Evolutionary conservation across 805 yeast species (phyloP), one percentile per base, ranked within the genome.

Genomic region (Naumovozyma dairenensis): DNA sequence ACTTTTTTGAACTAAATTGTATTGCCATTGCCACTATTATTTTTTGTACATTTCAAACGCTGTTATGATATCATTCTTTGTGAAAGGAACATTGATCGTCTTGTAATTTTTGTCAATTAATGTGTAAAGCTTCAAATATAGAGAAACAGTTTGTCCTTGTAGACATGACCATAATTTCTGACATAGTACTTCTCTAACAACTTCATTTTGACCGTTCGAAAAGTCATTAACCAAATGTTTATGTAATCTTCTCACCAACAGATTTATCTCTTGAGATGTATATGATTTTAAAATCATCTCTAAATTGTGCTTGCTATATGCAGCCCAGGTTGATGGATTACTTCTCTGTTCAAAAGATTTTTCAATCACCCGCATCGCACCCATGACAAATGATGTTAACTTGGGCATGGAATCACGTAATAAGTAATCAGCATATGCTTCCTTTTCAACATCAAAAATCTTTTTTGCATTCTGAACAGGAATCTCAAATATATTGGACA

Each of bases 151-250:
- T 41, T 74, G 73, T 15, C 73, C 75, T 44, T 79, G 84, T 37
- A 82, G 59, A 14, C 80, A 75, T 12, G 67, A 63, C 92, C 94
- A 79, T 36, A 84, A 66, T 47, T 69, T 72, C 25, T 71, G 74
- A 25, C 76, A 58, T 26, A 83, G 51, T 29, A 68, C 74, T 31
- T 63, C 67, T 17, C 38, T 44, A 20, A 53, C 35, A 8, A 40
- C 32, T 14, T 42, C 44, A 4, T 45, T 38, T 16, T 39, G 51
- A n/a, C 48, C 51, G 3, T 43, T 39, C 5, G 45, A 42, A 39
- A 76, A 72, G 46, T 82, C 81, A 33, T 63, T 60, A 20, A 70
- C 69, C 35, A 87, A 67, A 30, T 74, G 72, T 29, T 63, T 59
- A 31, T 72, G 71, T 21, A 82, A 61, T 13, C 70, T 72, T 6